Percentiles rank a stretch among this genome's conserved stretches.
Conservation (phyloP, 257 asterid genomes). For the Phtheirospermum japonicum region DNA sequence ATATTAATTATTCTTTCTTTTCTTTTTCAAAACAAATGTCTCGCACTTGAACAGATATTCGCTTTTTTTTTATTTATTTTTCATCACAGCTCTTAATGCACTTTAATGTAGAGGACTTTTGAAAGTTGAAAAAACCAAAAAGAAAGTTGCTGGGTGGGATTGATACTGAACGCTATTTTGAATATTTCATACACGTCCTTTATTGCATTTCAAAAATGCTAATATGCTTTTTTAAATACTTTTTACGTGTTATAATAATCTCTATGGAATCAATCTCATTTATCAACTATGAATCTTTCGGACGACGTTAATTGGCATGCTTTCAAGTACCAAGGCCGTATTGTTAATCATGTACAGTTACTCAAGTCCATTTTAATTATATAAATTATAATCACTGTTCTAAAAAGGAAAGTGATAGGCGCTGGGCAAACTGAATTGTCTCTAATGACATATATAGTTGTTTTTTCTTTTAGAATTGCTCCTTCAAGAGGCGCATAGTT, state of each 20-base stretch:
- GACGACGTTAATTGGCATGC: conserved; percentile 7
- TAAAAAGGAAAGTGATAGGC: too few species aligned
- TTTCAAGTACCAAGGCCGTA: not conserved
- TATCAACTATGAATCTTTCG: conserved; percentile 37
- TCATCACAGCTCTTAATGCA: conserved; percentile 21
- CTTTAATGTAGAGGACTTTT: conserved; percentile 55
- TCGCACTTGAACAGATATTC: conserved; percentile 57
- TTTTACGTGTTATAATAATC: conserved; percentile 25
- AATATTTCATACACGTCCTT: conserved; percentile 51
- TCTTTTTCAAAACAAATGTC: conserved; percentile 42
- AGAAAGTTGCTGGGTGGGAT: conserved; percentile 49
- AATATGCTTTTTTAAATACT: conserved; percentile 23
- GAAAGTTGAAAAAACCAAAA: conserved; percentile 46
- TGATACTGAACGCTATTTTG: conserved; percentile 59
- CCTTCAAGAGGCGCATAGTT: too few species aligned
- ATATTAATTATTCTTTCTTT: conserved; percentile 28
- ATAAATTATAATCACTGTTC: too few species aligned
- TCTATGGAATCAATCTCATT: conserved; percentile 37
- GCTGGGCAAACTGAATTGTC: too few species aligned
- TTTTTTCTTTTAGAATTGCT: too few species aligned
- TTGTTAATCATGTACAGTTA: too few species aligned
- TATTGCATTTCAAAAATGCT: conserved; percentile 22
- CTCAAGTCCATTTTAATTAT: not conserved
- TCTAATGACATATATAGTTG: too few species aligned
- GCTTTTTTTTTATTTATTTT: conserved; percentile 28